phyloP scores from a whole-genome alignment of 805 yeast genomes.

The Nakazawaea laoshanensis region DNA sequence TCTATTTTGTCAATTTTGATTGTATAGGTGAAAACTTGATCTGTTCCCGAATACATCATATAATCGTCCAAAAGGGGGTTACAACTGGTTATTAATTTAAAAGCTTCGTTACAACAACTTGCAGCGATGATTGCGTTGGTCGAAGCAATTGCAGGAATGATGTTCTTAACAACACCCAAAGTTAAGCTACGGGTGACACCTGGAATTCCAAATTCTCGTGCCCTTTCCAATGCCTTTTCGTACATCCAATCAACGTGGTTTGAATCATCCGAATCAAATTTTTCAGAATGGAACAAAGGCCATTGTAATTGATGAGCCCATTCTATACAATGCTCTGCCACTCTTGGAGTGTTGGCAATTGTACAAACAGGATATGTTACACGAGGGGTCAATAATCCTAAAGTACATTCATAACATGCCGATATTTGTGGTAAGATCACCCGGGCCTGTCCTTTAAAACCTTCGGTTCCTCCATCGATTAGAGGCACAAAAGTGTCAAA shows the following conservation, averaged over 20 bases:
- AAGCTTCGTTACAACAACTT: conserved; percentile 77
- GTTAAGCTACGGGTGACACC: conserved; percentile 69
- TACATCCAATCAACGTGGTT: conserved; percentile 61
- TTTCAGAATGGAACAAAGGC: conserved; percentile 41
- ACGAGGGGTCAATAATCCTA: conserved; percentile 59
- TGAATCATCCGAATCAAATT: conserved; percentile 61
- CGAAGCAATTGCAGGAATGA: conserved; percentile 90
- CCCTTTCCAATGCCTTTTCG: conserved; percentile 47
- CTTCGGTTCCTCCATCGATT: conserved; percentile 95
- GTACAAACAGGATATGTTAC: conserved; percentile 85
- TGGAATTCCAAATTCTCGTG: conserved; percentile 54
- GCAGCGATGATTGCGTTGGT: conserved; percentile 92
- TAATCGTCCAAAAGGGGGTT: conserved; percentile 65
- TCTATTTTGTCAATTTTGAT: conserved; percentile 52
- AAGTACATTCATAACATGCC: conserved; percentile 90
- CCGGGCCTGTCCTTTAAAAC: conserved; percentile 85
- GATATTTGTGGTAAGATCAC: conserved; percentile 78
- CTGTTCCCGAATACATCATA: conserved; percentile 82
- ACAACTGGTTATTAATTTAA: conserved; percentile 66
- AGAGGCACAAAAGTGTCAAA: conserved; percentile 50
- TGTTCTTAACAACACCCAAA: conserved; percentile 83
- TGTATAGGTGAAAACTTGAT: conserved; percentile 67
- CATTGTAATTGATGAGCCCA: conserved; percentile 78
- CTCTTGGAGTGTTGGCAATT: conserved; percentile 86
- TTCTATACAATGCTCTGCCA: conserved; percentile 91